phyloP scores from a whole-genome alignment of 129 eudicot genomes.

The Flaveria bidentis region DNA sequence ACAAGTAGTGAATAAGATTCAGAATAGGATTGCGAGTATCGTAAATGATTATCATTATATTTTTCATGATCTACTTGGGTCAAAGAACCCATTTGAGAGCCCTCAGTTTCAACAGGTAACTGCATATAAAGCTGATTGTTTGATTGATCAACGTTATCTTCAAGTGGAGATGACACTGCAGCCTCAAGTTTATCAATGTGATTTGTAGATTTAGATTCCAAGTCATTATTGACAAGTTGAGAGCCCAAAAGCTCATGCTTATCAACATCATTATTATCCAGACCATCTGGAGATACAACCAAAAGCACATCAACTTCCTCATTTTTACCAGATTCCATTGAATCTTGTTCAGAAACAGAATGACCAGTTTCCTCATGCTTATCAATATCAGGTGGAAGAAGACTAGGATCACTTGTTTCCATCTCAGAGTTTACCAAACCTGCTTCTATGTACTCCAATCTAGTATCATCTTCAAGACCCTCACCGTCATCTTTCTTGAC shows the following conservation, averaged over 20 bases:
- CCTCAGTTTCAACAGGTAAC: not conserved
- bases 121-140: conserved; percentile 25
- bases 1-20: not conserved
- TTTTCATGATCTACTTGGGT: conserved; percentile 35
- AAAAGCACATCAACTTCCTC: conserved; percentile 25
- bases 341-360: conserved; percentile 8
- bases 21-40: not conserved
- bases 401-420: conserved; percentile 17
- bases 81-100: conserved; percentile 13
- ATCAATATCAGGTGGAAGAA: conserved; percentile 16
- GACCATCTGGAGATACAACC: conserved; percentile 27
- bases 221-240: conserved; percentile 4
- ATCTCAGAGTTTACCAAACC: conserved; percentile 21
- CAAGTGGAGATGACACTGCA: conserved; percentile 4
- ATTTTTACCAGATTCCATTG: conserved; percentile 32
- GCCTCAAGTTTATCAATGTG: conserved; percentile 24
- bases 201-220: conserved; percentile 18
- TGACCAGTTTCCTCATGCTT: conserved; percentile 28
- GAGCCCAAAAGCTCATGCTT: not conserved
- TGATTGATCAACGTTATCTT: conserved; percentile 28
- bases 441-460: conserved; percentile 25
- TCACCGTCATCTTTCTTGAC: conserved; percentile 24
- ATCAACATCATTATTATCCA: conserved; percentile 18
- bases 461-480: conserved; percentile 26
- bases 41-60: not conserved